Evolutionary conservation across 805 yeast species (phyloP), one percentile per base, ranked within the genome.

Genomic region (Saturnispora zaruensis): DNA sequence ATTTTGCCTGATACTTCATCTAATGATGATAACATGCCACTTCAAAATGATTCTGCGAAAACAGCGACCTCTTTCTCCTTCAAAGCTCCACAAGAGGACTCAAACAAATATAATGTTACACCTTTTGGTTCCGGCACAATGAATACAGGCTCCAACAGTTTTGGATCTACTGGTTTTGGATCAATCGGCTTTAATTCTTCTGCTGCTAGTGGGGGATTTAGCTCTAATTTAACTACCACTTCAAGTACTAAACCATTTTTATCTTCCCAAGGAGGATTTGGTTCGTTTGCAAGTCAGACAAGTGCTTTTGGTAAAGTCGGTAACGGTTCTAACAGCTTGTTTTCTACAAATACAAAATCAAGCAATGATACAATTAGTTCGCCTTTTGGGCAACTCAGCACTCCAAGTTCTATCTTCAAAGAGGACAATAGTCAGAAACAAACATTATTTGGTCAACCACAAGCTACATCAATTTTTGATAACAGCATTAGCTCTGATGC

Each of bases 131-230:
- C 24, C 4, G 18, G 1, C 14, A 5, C 14, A 4, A 7, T 20
- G 18, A 36, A 6, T 7, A 7, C 40, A 18, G 49, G 52, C 18
- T 3, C 43, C n/a, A 9, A 25, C 4, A 41, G 44, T 9, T 40
- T 46, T 30, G 34, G 49, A 9, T 28, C 41, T 14, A 23, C 49
- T 6, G 42, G 37, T 3, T 40, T 40, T 40, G 50, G 53, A 8
- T 9, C 32, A 18, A 9, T 32, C 18, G 55, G 51, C 26, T 59
- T 56, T 46, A 61, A 56, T 7, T 26, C 41, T n/a, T 43, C 57
- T 25, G 52, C 51, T 9, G 49, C 53, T 26, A 41, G 41, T 41
- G 14, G 13, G 1, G 32, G 32, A 2, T 11, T 14, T 2, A 28
- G 13, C 13, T 9, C 42, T 3, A 21, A 23, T 13, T 13, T 41